A percentile compares a stretch with the other conserved stretches of the same genome.
Evolutionary conservation across 148 eudicot species (phyloP).

Genomic region (Tetragonia tetragonoides): DNA sequence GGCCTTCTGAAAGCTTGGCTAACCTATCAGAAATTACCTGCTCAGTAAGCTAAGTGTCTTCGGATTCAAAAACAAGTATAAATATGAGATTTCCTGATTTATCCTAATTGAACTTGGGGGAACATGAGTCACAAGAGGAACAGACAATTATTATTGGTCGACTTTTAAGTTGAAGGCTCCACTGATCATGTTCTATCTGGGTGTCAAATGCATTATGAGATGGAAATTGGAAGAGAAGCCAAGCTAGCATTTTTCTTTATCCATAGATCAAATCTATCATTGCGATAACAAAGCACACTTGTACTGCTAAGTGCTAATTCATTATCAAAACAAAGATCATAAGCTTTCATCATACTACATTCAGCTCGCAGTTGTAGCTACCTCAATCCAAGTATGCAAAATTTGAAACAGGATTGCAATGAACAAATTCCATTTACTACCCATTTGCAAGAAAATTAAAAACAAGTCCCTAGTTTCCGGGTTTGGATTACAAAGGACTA

Average conservation of each 20-base stretch:
- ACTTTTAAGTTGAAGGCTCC: neutral
- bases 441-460: neutral
- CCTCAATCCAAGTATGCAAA: neutral
- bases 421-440: neutral
- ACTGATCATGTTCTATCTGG: neutral
- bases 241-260: neutral
- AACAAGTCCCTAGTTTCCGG: neutral
- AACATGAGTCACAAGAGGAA: neutral
- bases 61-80: neutral
- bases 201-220: too few species aligned
- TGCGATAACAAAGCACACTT: neutral
- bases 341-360: neutral
- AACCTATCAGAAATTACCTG: conserved; percentile 41
- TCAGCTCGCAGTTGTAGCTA: neutral
- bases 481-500: neutral
- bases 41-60: neutral
- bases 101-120: neutral
- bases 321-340: neutral
- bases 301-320: neutral
- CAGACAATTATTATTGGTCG: neutral
- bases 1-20: conserved; percentile 98
- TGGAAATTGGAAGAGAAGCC: neutral
- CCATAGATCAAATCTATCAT: neutral
- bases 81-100: neutral
- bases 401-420: neutral